Evolutionary conservation across 2,329 filamentous ascomycete species (phyloP).

Genomic region (Hymenoscyphus scutula): DNA sequence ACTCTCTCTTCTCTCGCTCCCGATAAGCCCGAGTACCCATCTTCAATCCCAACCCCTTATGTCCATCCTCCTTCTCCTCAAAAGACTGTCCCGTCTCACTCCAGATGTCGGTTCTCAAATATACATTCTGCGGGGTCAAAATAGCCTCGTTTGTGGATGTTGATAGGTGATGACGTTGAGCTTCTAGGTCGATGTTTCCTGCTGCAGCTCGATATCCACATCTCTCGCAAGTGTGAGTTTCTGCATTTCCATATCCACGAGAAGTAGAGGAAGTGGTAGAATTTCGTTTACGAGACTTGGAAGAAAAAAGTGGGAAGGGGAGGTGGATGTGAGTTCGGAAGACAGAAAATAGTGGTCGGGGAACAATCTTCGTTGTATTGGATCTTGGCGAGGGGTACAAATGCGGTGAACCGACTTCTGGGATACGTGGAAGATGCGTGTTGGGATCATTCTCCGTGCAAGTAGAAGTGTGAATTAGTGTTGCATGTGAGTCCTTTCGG

Average conservation of each 20-base stretch:
- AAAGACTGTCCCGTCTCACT: constrained; percentile 3
- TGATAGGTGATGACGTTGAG: background rate
- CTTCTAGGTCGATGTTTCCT: constrained; percentile 14
- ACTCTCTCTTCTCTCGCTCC: constrained; percentile 25
- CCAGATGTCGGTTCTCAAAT: constrained; percentile 12
- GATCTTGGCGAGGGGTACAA: background rate
- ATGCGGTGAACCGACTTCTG: constrained; percentile 8
- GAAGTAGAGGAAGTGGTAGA: background rate
- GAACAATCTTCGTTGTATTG: background rate
- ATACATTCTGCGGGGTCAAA: background rate
- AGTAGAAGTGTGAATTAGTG: background rate
- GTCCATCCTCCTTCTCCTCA: background rate
- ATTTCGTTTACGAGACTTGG: background rate
- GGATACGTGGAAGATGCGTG: background rate
- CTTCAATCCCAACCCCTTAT: constrained; percentile 12
- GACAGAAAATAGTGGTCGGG: constrained; percentile 16
- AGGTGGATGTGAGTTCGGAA: constrained; percentile 28
- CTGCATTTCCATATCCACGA: background rate
- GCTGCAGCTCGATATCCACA: constrained; percentile 1
- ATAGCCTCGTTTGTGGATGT: background rate
- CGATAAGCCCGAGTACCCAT: constrained; percentile 26
- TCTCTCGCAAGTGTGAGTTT: background rate
- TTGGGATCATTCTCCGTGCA: background rate
- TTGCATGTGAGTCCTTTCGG: background rate
- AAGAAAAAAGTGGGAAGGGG: constrained; percentile 20